Percentiles rank a stretch among this genome's conserved stretches.
These are phyloP conservation scores for Elaeagnus macrophylla DNA, from an alignment of 306 rosid species.

Conservation along the genomic window DNA sequence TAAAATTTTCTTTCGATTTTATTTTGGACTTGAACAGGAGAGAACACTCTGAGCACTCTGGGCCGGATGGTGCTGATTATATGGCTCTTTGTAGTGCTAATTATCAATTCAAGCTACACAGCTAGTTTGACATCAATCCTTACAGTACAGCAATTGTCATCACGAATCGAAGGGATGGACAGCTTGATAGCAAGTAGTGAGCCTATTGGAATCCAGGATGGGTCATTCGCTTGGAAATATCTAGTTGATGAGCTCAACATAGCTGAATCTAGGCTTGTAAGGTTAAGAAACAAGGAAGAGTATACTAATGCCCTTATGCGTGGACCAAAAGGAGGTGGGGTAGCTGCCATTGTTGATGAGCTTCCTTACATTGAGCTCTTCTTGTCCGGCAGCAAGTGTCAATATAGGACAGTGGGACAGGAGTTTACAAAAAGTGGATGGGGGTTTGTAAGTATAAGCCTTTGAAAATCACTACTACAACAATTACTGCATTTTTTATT, in stretches of 20 bases:
- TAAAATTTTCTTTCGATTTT: constrained; percentile 24
- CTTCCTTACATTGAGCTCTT: constrained; percentile 70
- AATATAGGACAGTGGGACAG: constrained; percentile 63
- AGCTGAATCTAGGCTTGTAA: constrained; percentile 53
- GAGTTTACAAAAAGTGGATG: constrained; percentile 88
- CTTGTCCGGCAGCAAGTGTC: constrained; percentile 40
- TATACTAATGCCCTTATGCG: constrained; percentile 43
- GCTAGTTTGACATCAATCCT: constrained; percentile 94
- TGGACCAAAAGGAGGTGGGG: constrained; percentile 65
- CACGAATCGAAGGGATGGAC: constrained; percentile 72
- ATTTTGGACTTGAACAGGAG: constrained; percentile 33
- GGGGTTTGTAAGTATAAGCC: constrained; percentile 60
- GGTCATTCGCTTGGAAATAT: constrained; percentile 61
- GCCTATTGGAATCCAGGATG: constrained; percentile 69
- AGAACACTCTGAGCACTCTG: constrained; percentile 65
- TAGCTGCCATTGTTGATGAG: constrained; percentile 77
- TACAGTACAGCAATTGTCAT: constrained; percentile 60
- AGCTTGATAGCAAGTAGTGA: constrained; percentile 51
- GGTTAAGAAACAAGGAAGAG: constrained; percentile 38
- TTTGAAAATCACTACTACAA: neutral
- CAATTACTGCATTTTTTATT: neutral
- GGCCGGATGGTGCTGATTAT: constrained; percentile 72
- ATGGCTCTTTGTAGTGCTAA: constrained; percentile 86
- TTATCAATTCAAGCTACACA: constrained; percentile 86
- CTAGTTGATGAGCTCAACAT: constrained; percentile 53